Percentiles rank a stretch among this genome's conserved stretches.
phyloP scores from a whole-genome alignment of 1,284 basidiomycete species.

The Trametes hirsuta region DNA sequence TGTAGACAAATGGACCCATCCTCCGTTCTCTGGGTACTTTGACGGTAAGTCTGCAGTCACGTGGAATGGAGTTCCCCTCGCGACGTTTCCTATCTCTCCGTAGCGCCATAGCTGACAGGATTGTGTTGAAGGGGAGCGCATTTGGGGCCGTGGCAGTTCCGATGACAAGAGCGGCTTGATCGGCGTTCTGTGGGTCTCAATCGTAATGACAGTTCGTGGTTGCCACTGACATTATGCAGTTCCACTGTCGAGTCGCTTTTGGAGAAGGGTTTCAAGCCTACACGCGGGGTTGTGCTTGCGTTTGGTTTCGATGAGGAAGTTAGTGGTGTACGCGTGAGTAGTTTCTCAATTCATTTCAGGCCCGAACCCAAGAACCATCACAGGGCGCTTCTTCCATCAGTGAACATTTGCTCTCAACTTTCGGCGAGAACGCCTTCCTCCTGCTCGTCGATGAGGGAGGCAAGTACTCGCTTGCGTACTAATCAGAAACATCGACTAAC shows the following conservation, averaged over 20 bases:
- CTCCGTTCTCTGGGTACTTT: constrained; percentile 42
- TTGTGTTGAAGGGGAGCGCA: constrained; percentile 41
- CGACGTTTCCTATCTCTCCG: not conserved
- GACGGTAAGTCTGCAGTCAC: constrained; percentile 30
- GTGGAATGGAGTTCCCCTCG: not conserved
- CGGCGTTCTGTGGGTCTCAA: constrained; percentile 49
- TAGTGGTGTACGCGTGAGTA: constrained; percentile 50
- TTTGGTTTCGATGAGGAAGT: constrained; percentile 78
- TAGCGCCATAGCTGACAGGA: not conserved
- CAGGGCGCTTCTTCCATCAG: constrained; percentile 54
- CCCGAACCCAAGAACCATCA: not conserved
- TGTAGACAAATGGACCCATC: constrained; percentile 51
- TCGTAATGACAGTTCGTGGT: not conserved
- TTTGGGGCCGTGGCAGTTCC: constrained; percentile 67
- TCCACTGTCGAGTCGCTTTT: constrained; percentile 57
- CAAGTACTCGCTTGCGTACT: constrained; percentile 24
- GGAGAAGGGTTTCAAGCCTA: constrained; percentile 53
- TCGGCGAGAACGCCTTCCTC: constrained; percentile 56
- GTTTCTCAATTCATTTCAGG: not conserved
- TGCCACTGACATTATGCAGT: constrained; percentile 32
- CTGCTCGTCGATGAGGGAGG: constrained; percentile 59
- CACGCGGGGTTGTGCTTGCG: constrained; percentile 58
- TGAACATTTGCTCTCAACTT: constrained; percentile 49
- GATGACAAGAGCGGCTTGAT: constrained; percentile 70
- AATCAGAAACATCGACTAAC: not conserved